Conservation (phyloP, 2,329 filamentous ascomycete species). For the Fusarium solani-melongenae region DNA sequence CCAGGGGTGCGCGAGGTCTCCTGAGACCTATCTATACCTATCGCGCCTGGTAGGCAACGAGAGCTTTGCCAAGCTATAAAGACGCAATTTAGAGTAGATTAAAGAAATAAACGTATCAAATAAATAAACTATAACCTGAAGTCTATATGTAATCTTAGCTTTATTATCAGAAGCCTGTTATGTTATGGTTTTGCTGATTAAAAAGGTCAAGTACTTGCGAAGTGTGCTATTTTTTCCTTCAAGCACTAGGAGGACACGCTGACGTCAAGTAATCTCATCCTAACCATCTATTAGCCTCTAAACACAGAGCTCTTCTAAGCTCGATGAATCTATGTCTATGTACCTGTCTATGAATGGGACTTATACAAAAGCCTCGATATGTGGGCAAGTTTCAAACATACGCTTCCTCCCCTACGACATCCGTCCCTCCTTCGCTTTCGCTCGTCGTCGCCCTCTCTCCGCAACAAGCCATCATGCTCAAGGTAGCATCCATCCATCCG, state of each 20-base stretch:
- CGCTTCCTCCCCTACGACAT: neutral
- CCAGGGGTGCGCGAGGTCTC: slow-evolving; percentile 1
- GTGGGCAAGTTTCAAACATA: slow-evolving; percentile 10
- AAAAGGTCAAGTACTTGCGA: too few relatives aligned
- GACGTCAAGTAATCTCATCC: neutral
- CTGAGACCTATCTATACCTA: slow-evolving; percentile 5
- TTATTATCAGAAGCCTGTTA: too few relatives aligned
- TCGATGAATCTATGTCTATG: neutral
- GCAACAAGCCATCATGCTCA: neutral
- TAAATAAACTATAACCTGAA: too few relatives aligned
- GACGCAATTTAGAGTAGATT: too few relatives aligned
- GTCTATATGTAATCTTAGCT: too few relatives aligned
- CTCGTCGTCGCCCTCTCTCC: neutral
- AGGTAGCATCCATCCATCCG: neutral
- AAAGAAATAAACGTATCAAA: too few relatives aligned
- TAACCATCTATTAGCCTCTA: neutral
- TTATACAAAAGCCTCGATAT: slow-evolving; percentile 24
- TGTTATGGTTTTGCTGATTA: too few relatives aligned
- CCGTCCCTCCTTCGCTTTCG: neutral
- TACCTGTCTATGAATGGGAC: neutral
- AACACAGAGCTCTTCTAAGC: slow-evolving; percentile 5
- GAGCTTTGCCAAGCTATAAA: too few relatives aligned
- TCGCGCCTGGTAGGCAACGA: neutral
- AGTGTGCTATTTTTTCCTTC: too few relatives aligned
- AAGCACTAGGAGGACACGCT: neutral